A percentile compares a stretch with the other conserved stretches of the same genome.
These are phyloP conservation scores for Exserohilum rostratum DNA, from an alignment of 2,329 filamentous ascomycete genomes.

Conservation along the genomic window DNA sequence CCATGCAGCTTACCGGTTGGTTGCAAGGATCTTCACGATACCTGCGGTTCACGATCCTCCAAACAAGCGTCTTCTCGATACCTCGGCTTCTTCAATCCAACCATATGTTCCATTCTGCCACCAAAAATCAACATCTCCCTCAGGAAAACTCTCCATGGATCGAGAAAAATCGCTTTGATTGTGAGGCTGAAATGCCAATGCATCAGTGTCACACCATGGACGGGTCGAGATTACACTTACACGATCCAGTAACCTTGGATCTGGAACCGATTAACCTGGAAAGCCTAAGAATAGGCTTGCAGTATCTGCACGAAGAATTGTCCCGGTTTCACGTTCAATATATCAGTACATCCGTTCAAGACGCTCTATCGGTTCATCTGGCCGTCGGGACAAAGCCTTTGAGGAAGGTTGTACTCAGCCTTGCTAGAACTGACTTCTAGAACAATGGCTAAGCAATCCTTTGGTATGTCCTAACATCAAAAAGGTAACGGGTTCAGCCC, in stretches of 20 bases:
- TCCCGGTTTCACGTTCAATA: slow-evolving; percentile 10
- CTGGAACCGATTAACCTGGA: slow-evolving; percentile 10
- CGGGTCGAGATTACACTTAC: slow-evolving; percentile 28
- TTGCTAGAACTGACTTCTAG: not conserved
- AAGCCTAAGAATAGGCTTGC: slow-evolving; percentile 16
- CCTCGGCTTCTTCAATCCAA: not conserved
- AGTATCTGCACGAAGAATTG: not conserved
- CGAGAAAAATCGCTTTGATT: not conserved
- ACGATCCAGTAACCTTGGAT: slow-evolving; percentile 11
- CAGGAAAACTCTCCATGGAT: not conserved
- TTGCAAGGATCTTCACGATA: not conserved
- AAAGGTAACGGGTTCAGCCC: too few relatives aligned
- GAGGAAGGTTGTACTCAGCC: not conserved
- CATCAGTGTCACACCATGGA: slow-evolving; percentile 18
- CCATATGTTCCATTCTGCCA: too few relatives aligned
- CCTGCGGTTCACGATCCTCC: not conserved
- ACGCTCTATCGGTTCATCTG: slow-evolving; percentile 2
- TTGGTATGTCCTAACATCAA: too few relatives aligned
- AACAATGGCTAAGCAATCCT: too few relatives aligned
- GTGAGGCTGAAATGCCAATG: slow-evolving; percentile 33
- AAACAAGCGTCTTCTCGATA: not conserved
- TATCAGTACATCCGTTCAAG: slow-evolving; percentile 9
- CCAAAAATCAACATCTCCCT: not conserved
- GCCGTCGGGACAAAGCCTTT: not conserved
- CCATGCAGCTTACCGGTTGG: slow-evolving; percentile 20